phyloP scores from a whole-genome alignment of 139 green algal genomes.

The Nannochloris sp. region DNA sequence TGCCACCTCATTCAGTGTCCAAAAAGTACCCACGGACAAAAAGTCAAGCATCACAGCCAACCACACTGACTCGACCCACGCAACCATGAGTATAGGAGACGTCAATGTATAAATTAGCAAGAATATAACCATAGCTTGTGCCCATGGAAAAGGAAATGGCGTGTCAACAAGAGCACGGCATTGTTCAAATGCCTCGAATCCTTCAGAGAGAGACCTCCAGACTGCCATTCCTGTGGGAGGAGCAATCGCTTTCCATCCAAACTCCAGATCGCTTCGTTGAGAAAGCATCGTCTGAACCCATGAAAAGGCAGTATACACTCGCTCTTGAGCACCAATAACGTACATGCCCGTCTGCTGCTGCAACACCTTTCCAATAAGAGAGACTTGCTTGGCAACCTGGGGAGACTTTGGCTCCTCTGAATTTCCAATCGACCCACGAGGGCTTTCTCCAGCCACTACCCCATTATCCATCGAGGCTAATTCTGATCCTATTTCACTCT shows the following conservation, averaged over 20 bases:
- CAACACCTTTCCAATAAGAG: neutral
- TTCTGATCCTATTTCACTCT: no score
- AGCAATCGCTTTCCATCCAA: constrained; percentile 23
- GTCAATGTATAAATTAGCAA: constrained; percentile 34
- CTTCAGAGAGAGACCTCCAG: constrained; percentile 5
- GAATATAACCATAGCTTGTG: constrained; percentile 43
- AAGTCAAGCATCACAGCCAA: constrained; percentile 17
- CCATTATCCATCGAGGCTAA: no score
- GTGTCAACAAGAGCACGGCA: constrained; percentile 37
- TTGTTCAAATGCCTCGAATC: constrained; percentile 23
- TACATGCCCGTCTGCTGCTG: constrained; percentile 8
- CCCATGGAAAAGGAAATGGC: constrained; percentile 59
- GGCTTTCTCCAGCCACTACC: no score
- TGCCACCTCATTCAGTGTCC: constrained; percentile 37
- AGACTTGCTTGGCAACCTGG: neutral
- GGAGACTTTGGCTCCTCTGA: neutral
- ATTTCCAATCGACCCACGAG: no score
- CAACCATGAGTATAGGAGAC: constrained; percentile 34
- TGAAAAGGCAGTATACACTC: constrained; percentile 10
- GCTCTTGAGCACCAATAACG: constrained; percentile 15
- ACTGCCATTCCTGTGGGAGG: constrained; percentile 16
- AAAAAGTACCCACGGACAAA: constrained; percentile 27
- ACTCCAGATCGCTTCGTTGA: constrained; percentile 4
- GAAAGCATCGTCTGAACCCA: constrained; percentile 20
- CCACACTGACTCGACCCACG: constrained; percentile 18